Evolutionary conservation across 331 rosid species (phyloP).

Genomic region (Ulmus americana): DNA sequence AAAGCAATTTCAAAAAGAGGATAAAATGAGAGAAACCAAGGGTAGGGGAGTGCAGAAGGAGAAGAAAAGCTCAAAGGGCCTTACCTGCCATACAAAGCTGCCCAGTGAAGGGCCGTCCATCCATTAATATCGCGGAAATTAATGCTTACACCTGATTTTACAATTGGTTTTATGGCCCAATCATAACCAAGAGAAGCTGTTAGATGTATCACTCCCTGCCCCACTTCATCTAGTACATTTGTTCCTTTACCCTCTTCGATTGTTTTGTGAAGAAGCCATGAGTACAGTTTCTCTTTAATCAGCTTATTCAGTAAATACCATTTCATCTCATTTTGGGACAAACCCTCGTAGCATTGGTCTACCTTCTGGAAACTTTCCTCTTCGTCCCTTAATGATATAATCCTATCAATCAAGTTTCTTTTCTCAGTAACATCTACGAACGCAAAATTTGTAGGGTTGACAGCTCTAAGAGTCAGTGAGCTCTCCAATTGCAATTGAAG

Average conservation of each 20-base stretch:
- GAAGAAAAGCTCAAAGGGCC: slow-evolving; percentile 8
- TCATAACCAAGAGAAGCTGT: slow-evolving; percentile 73
- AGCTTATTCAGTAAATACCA: slow-evolving; percentile 36
- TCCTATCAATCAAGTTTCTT: slow-evolving; percentile 40
- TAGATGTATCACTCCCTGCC: slow-evolving; percentile 76
- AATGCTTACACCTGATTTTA: slow-evolving; percentile 67
- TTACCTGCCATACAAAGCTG: slow-evolving; percentile 84
- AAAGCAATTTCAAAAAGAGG: slow-evolving; percentile 1
- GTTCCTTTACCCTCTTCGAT: slow-evolving; percentile 77
- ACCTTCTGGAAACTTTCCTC: slow-evolving; percentile 43
- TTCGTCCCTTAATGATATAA: slow-evolving; percentile 61
- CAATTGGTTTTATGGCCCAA: slow-evolving; percentile 70
- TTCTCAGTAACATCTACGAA: slow-evolving; percentile 40
- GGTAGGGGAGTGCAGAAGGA: too few relatives aligned
- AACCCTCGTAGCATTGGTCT: slow-evolving; percentile 29
- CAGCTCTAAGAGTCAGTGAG: slow-evolving; percentile 45
- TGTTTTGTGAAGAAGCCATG: slow-evolving; percentile 74
- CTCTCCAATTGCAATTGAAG: slow-evolving; percentile 46
- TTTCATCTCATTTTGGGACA: slow-evolving; percentile 37
- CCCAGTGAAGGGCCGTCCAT: slow-evolving; percentile 95
- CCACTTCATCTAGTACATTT: slow-evolving; percentile 52
- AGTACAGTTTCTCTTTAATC: slow-evolving; percentile 64
- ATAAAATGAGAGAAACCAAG: background rate
- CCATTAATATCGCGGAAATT: slow-evolving; percentile 81
- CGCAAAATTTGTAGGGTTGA: slow-evolving; percentile 28